A percentile compares a stretch with the other conserved stretches of the same genome.
phyloP scores from a whole-genome alignment of 1,284 basidiomycete species.

The Malassezia restricta region DNA sequence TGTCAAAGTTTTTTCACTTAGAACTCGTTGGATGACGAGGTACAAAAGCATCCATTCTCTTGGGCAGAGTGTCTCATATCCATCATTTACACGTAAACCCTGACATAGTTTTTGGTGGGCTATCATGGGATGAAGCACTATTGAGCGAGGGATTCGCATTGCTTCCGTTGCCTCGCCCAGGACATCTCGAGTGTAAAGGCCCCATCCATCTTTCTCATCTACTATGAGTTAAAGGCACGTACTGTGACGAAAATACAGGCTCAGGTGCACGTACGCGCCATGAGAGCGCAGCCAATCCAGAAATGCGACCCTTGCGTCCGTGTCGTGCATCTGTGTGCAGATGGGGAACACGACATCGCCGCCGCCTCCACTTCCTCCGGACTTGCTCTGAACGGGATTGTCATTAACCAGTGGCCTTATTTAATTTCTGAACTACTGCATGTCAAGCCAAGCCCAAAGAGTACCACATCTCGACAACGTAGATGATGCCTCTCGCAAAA shows the following conservation, averaged over 20 bases:
- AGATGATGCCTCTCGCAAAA: neutral
- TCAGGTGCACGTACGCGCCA: neutral
- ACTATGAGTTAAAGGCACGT: neutral
- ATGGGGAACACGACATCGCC: too few relatives aligned
- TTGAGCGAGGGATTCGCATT: neutral
- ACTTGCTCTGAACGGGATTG: too few relatives aligned
- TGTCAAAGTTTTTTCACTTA: neutral
- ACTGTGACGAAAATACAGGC: neutral
- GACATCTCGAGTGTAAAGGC: neutral
- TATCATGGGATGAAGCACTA: neutral
- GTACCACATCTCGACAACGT: slow-evolving; percentile 10
- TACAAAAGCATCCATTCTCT: slow-evolving; percentile 4
- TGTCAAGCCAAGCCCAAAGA: neutral
- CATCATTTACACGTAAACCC: neutral
- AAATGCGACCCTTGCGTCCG: neutral
- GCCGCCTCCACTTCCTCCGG: too few relatives aligned
- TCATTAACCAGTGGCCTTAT: too few relatives aligned
- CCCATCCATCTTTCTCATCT: neutral
- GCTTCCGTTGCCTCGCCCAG: neutral
- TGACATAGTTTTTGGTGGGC: neutral
- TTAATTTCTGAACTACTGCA: too few relatives aligned
- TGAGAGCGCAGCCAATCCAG: neutral
- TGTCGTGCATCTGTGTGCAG: too few relatives aligned
- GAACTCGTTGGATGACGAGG: neutral
- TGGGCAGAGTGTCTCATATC: neutral